Evolutionary conservation across 2,329 filamentous ascomycete species (phyloP), one percentile per base, ranked within the genome.

Genomic region (Dothideomycetes sp.): DNA sequence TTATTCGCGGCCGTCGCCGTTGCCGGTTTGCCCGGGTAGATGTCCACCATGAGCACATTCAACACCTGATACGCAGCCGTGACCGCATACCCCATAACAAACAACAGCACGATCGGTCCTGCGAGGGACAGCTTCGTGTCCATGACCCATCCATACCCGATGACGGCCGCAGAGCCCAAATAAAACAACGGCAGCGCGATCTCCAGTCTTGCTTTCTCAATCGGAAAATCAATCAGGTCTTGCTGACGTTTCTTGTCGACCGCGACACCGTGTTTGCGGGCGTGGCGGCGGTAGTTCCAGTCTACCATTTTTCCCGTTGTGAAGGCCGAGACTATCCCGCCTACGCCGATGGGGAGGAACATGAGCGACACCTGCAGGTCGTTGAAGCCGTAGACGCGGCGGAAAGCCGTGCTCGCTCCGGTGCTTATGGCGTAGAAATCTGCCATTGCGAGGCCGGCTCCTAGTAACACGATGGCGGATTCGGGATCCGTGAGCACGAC

Each of bases 1-100:
- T 69, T 68, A 37, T 60, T 65, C 5, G 64, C 60, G 4, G 65
- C 64, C 3, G 64, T 64, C 0, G 62, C 62, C 2, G 63, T 60
- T 2, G 62, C 61, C 2, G 65, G 58, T 24, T 56, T 52, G 8
- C 48, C 56, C 0, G 62, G 63, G 39, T 65, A 64, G 3, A 67
- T 48, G 46, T 69, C 66, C 1, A 70, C 55, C 30, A 70, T 53
- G 19, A 75, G 50, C 0, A 68, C 68, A 37, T 63, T 66, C 5
- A 65, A 52, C 3, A 60, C 58, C 37, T 68, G 65, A 37, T 62
- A 68, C 0, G 59, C 56, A 0, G 59, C 60, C 4, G 59, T 62
- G 14, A 68, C 48, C 9, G 55, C 52, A 36, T 62, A 59, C 18
- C 52, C 54, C 12, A 55, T 34, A 17, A 56, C 14, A 41, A 53